Evolutionary conservation across 164 flowering plant genomes (phyloP), one percentile per base, ranked within the genome.

Genomic region (Macadamia integrifolia): DNA sequence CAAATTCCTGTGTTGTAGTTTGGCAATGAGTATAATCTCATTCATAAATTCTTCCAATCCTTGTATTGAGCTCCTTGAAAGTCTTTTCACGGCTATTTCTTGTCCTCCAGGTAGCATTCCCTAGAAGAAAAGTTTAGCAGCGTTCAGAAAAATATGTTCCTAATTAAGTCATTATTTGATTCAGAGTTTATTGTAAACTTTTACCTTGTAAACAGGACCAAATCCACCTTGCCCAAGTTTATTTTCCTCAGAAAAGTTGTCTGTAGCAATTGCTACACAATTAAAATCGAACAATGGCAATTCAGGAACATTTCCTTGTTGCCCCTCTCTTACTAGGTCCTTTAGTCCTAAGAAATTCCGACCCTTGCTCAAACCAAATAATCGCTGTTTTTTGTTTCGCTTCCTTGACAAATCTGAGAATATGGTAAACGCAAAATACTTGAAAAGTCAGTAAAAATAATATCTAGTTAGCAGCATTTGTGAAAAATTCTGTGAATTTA

Each of bases 1-100:
- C 23, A 73, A 57, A 61, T 77, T 77, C 43, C 79, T 67, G 56
- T 73, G 79, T n/a, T 77, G 76, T 48, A 77, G 79, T 56, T 67
- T 77, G 10, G 76, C 44, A 28, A 77, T 77, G 43, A 71, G 18
- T 6, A 60, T 55, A 50, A 75, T 72, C 32, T 75, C 78, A 58
- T 67, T 71, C 50, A 62, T 75, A 31, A 75, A 75, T 55, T 75
- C 77, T 6, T 50, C 60, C 2, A 67, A 5, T 12, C 78, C 74
- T 68, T 75, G 78, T 15, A 68, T 71, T 13, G 78, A 75, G 43
- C 23, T 60, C 62, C 17, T 71, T 9, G 78, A 71, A 9, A 75
- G 71, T 60, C 78, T 71, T 48, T 75, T 71, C 31, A 64, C 74
- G 58, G 71, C 78, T 62, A 75, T 68, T 58, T 64, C 64, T 62